These are phyloP conservation scores for Aspergillus sclerotiicarbonarius DNA, from an alignment of 495 filamentous ascomycete species.

Conservation along the genomic window DNA sequence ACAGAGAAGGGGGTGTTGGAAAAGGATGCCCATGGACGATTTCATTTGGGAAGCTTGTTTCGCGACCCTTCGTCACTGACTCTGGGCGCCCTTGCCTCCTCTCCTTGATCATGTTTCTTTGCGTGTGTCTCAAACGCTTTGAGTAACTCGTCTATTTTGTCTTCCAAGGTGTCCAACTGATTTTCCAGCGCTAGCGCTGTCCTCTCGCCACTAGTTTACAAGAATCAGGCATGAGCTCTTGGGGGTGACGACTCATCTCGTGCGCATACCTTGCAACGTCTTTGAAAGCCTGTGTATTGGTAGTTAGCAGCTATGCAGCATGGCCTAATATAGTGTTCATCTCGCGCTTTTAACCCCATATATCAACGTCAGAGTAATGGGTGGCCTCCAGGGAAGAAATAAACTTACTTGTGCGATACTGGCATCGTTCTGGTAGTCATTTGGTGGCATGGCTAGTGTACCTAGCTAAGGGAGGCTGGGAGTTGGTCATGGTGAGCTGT, in stretches of 20 bases:
- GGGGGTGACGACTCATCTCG: not conserved
- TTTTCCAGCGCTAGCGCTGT: conserved; percentile 56
- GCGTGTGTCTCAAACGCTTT: conserved; percentile 29
- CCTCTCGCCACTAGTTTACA: conserved; percentile 48
- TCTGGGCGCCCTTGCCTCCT: conserved; percentile 7
- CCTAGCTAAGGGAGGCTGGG: not conserved
- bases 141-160: conserved; percentile 58
- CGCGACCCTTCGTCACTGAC: conserved; percentile 18
- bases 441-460: conserved; percentile 5
- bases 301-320: too few relatives aligned
- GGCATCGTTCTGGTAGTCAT: not conserved
- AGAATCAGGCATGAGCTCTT: not conserved
- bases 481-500: too few relatives aligned
- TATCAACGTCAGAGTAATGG: not conserved
- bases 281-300: conserved; percentile 1
- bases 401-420: conserved; percentile 4
- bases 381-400: not conserved
- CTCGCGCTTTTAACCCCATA: not conserved
- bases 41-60: conserved; percentile 64
- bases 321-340: not conserved
- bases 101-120: conserved; percentile 8
- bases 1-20: conserved; percentile 88
- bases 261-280: conserved; percentile 2
- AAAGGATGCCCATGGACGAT: conserved; percentile 69
- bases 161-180: conserved; percentile 51